phyloP scores from a whole-genome alignment of 148 eudicot species.

The Camellia granthamiana region DNA sequence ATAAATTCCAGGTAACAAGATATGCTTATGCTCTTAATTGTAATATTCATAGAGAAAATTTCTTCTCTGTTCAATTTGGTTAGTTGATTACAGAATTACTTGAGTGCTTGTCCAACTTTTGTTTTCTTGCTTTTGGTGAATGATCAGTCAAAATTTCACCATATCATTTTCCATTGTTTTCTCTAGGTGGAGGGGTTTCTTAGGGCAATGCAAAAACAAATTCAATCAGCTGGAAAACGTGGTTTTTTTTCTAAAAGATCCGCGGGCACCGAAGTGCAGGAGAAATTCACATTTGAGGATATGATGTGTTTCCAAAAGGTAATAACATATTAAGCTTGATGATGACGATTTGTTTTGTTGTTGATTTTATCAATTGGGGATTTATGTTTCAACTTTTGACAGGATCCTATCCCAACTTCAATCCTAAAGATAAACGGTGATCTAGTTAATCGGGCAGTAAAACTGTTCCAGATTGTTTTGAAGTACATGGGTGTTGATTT shows the following conservation, averaged over 20 bases:
- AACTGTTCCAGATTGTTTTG: conserved; percentile 75
- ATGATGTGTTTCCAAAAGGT: conserved; percentile 98
- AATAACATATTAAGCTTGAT: conserved; percentile 13
- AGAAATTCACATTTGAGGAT: conserved; percentile 90
- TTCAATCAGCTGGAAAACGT: conserved; percentile 76
- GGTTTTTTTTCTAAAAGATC: conserved; percentile 82
- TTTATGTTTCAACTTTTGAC: conserved; percentile 26
- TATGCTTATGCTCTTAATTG: background rate
- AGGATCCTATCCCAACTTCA: conserved; percentile 98
- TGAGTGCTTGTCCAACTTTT: background rate
- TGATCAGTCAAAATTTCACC: background rate
- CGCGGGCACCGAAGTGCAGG: conserved; percentile 59
- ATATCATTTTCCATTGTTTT: background rate
- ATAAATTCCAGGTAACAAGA: conserved; percentile 79
- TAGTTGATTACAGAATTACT: background rate
- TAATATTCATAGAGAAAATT: background rate
- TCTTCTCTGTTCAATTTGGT: background rate
- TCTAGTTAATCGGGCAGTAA: conserved; percentile 68
- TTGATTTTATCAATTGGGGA: conserved; percentile 3
- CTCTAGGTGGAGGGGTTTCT: conserved; percentile 89
- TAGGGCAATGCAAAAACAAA: conserved; percentile 94
- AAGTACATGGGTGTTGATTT: conserved; percentile 92
- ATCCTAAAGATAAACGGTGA: conserved; percentile 78
- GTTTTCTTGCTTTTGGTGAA: conserved; percentile 4
- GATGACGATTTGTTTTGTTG: conserved; percentile 5